phyloP scores from a whole-genome alignment of 2,329 filamentous ascomycete species.

The Phoma sp. region DNA sequence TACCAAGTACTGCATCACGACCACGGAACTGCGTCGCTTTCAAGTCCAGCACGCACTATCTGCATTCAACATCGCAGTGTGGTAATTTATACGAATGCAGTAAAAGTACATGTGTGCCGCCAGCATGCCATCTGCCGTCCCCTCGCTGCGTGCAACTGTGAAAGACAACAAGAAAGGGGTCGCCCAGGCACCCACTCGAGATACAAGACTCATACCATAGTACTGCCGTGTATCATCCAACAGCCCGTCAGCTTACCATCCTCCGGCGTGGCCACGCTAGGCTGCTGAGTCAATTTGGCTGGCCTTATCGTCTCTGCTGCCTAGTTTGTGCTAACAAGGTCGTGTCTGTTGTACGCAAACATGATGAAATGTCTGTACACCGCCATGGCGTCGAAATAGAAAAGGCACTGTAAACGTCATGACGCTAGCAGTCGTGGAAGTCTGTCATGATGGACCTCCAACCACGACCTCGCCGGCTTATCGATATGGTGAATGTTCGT shows the following conservation, averaged over 20 bases:
- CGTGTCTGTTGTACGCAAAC: background rate
- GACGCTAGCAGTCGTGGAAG: background rate
- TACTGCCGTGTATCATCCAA: slow-evolving; percentile 1
- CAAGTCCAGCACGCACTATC: background rate
- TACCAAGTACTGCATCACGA: background rate
- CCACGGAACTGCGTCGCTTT: background rate
- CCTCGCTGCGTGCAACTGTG: slow-evolving; percentile 7
- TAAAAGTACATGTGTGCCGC: slow-evolving; percentile 41
- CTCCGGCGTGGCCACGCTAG: slow-evolving; percentile 1
- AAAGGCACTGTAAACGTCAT: background rate
- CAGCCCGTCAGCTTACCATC: background rate
- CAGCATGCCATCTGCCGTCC: slow-evolving; percentile 5
- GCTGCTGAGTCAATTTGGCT: slow-evolving; percentile 10
- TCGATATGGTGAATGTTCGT: background rate
- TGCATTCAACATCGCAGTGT: slow-evolving; percentile 10
- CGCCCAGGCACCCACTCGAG: background rate
- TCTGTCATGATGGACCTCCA: background rate
- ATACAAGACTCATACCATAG: background rate
- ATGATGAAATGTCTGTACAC: slow-evolving; percentile 10
- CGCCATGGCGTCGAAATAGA: slow-evolving; percentile 4
- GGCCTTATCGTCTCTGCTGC: slow-evolving; percentile 2
- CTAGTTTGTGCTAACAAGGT: background rate
- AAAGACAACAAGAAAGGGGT: slow-evolving; percentile 9
- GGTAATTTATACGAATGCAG: slow-evolving; percentile 40
- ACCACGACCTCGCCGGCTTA: background rate